These are phyloP conservation scores for Podosphaera fusca DNA, from an alignment of 2,329 filamentous ascomycete species.

Conservation along the genomic window DNA sequence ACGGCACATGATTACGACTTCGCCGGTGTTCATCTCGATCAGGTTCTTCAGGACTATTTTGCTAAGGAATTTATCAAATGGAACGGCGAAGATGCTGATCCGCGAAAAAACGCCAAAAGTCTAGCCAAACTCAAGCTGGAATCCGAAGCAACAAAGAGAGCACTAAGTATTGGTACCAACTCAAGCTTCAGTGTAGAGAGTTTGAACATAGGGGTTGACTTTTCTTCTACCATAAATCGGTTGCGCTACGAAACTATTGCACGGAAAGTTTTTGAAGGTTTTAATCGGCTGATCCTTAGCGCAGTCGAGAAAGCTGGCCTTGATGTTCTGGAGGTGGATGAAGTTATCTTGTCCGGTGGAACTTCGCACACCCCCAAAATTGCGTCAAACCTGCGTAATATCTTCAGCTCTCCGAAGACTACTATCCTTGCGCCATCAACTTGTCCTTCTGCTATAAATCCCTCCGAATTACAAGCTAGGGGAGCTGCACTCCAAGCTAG, in stretches of 20 bases:
- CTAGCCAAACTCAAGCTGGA: conserved; percentile 85
- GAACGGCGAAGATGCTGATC: conserved; percentile 44
- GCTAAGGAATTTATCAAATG: conserved; percentile 98
- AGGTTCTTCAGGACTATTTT: conserved; percentile 85
- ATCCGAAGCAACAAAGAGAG: conserved; percentile 77
- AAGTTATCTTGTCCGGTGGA: conserved; percentile 83
- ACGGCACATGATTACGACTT: conserved; percentile 92
- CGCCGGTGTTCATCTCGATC: conserved; percentile 64
- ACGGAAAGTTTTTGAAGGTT: conserved; percentile 67
- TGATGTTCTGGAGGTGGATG: conserved; percentile 78
- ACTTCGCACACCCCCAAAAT: conserved; percentile 87
- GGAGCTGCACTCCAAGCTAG: conserved; percentile 91
- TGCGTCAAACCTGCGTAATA: conserved; percentile 50
- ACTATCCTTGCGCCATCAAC: conserved; percentile 66
- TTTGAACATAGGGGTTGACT: conserved; percentile 73
- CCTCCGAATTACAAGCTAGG: conserved; percentile 68
- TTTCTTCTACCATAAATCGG: conserved; percentile 76
- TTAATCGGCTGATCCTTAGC: conserved; percentile 64
- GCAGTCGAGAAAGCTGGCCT: conserved; percentile 80
- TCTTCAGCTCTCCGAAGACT: conserved; percentile 58
- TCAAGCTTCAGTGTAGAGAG: conserved; percentile 86
- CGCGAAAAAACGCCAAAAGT: conserved; percentile 55
- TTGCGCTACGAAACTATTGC: conserved; percentile 78
- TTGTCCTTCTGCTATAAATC: conserved; percentile 59
- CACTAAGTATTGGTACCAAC: conserved; percentile 67